These are phyloP conservation scores for Linum trigynum DNA, from an alignment of 345 rosid species.

Conservation along the genomic window DNA sequence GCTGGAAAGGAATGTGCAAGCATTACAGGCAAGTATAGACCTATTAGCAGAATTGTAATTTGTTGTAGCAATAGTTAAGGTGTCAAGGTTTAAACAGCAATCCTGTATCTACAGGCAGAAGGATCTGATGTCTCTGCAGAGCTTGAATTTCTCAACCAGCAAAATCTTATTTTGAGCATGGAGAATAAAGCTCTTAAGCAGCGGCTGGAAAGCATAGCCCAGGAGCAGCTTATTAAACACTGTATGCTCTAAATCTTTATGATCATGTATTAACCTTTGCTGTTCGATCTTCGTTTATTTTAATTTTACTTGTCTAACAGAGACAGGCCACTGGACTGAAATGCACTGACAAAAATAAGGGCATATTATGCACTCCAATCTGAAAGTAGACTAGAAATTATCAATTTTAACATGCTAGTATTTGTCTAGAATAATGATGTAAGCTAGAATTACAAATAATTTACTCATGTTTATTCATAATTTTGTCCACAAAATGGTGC, in stretches of 20 bases:
- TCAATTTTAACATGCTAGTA: too few relatives aligned
- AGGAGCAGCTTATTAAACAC: slow-evolving; percentile 71
- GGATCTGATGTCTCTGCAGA: slow-evolving; percentile 77
- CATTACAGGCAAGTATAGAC: slow-evolving; percentile 60
- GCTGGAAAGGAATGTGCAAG: slow-evolving; percentile 91
- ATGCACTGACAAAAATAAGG: too few relatives aligned
- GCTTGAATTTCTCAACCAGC: slow-evolving; percentile 80
- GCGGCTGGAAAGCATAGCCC: slow-evolving; percentile 69
- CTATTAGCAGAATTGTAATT: slow-evolving; percentile 7
- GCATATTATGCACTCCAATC: too few relatives aligned
- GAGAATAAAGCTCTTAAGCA: slow-evolving; percentile 84
- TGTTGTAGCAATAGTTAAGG: not conserved
- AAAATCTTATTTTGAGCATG: slow-evolving; percentile 71
- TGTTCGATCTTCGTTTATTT: too few relatives aligned
- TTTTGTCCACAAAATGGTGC: too few relatives aligned
- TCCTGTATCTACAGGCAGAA: slow-evolving; percentile 44
- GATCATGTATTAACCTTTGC: too few relatives aligned
- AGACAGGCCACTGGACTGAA: too few relatives aligned
- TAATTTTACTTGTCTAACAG: too few relatives aligned
- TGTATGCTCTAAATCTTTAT: slow-evolving; percentile 37
- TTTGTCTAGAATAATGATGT: too few relatives aligned
- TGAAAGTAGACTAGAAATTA: too few relatives aligned
- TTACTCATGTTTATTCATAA: too few relatives aligned
- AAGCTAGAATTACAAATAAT: too few relatives aligned
- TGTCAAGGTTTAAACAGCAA: not conserved